Base-by-base conservation (phyloP, 2,329 filamentous ascomycete species). In the Fusarium transvaalense region DNA sequence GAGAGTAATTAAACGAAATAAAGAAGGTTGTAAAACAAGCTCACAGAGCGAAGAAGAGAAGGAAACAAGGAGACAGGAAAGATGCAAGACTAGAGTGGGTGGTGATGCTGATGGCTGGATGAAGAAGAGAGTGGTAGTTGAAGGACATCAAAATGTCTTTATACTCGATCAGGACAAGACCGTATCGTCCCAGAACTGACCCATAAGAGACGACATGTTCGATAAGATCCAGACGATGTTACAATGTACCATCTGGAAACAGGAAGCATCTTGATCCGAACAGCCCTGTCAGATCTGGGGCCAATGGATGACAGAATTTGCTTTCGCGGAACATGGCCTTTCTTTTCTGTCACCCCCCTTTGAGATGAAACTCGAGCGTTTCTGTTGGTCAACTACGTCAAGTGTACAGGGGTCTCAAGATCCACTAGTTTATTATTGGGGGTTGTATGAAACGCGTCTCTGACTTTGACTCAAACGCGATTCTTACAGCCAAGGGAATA, bases 241-340 rank as follows among this genome's bases (percentile, higher is more conserved):
- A 25, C 42, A 29, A 35, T 47, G 23, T 21, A n/a, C 51, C 23
- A 35, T 54, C 42, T 54, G 41, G 51, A 54, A 54, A 54, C 51
- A 47, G 51, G 51, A 54, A 54, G 51, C 39, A 47, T 34, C 32
- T 34, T 34, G 51, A 54, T 54, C 51, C 51, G 51, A 27, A 15
- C 3, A 54, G 21, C 51, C 51, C 31, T 34, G 51, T 35, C 23
- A 10, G 39, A 47, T 47, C 51, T 34, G 17, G 41, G n/a, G 39
- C 12, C 8, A 1, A 6, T 0, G 6, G 2, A 1, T 37, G 41
- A 54, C 51, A 47, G 13, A 53, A 42, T 34, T 25, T 3, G 3
- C 5, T 7, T 3, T 4, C 1, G 1, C 2, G 14, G 14, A 13
- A 3, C 3, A 2, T 4, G 6, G 31, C 5, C 3, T 5, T 4